These are phyloP conservation scores for Wickerhamiella kurtzmanii DNA, from an alignment of 805 yeast species.

Conservation along the genomic window DNA sequence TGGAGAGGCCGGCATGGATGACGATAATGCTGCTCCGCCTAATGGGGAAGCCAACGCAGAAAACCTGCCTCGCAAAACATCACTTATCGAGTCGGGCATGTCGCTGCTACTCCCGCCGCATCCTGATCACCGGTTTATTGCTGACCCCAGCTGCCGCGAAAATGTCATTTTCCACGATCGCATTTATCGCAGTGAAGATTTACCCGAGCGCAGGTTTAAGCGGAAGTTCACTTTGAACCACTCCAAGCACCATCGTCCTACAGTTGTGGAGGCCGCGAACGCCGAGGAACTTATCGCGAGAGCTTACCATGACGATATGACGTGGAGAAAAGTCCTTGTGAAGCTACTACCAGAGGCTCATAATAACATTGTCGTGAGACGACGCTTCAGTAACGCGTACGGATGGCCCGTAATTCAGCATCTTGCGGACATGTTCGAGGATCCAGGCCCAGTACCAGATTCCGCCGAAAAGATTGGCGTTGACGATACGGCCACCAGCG, in stretches of 20 bases:
- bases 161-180: slow-evolving; percentile 71
- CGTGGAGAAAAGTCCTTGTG: slow-evolving; percentile 87
- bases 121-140: slow-evolving; percentile 54
- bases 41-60: background rate
- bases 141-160: slow-evolving; percentile 52
- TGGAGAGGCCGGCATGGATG: background rate
- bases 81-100: slow-evolving; percentile 66
- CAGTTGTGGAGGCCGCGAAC: slow-evolving; percentile 25
- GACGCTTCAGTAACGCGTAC: slow-evolving; percentile 81
- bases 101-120: slow-evolving; percentile 66
- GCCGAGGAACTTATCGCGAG: slow-evolving; percentile 75
- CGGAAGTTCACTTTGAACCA: slow-evolving; percentile 3
- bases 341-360: slow-evolving; percentile 86
- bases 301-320: slow-evolving; percentile 68
- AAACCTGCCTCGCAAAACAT: slow-evolving; percentile 34
- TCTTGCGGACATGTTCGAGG: slow-evolving; percentile 27
- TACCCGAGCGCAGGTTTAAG: slow-evolving; percentile 41
- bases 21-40: background rate
- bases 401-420: slow-evolving; percentile 94
- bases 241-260: slow-evolving; percentile 8
- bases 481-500: too few species aligned
- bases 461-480: too few species aligned
- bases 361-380: slow-evolving; percentile 77
- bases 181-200: slow-evolving; percentile 48
- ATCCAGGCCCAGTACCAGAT: too few species aligned